A percentile compares a stretch with the other conserved stretches of the same genome.
These are phyloP conservation scores for Trichoderma atrobrunneum DNA, from an alignment of 2,329 filamentous ascomycete genomes.

Conservation along the genomic window DNA sequence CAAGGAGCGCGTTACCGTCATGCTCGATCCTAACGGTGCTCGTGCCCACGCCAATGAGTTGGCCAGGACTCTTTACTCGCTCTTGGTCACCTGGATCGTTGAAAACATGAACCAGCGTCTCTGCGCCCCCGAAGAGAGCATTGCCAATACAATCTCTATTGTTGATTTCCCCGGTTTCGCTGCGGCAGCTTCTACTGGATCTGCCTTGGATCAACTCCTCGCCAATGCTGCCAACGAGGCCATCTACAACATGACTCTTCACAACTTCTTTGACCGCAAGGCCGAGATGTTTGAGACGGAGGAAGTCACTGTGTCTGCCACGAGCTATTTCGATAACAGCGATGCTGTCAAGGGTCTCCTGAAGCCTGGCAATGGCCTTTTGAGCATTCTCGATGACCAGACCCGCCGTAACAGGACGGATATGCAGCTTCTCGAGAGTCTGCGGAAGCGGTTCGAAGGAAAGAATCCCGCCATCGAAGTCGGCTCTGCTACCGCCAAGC, in stretches of 20 bases:
- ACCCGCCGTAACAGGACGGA: slow-evolving; percentile 86
- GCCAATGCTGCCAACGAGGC: slow-evolving; percentile 93
- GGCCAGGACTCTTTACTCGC: slow-evolving; percentile 86
- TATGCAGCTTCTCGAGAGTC: slow-evolving; percentile 82
- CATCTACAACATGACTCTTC: slow-evolving; percentile 87
- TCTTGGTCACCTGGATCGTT: slow-evolving; percentile 90
- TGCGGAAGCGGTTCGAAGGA: slow-evolving; percentile 88
- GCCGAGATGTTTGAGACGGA: slow-evolving; percentile 92
- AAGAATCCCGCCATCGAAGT: slow-evolving; percentile 90
- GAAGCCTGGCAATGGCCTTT: slow-evolving; percentile 86
- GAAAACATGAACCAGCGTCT: slow-evolving; percentile 88
- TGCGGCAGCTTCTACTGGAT: slow-evolving; percentile 78
- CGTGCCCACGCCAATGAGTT: slow-evolving; percentile 91
- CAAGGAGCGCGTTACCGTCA: slow-evolving; percentile 95
- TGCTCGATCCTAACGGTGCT: slow-evolving; percentile 90
- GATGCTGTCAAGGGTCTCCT: slow-evolving; percentile 89
- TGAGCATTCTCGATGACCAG: slow-evolving; percentile 95
- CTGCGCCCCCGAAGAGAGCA: slow-evolving; percentile 81
- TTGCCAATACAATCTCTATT: slow-evolving; percentile 90
- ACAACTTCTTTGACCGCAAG: slow-evolving; percentile 94
- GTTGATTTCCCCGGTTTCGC: slow-evolving; percentile 96
- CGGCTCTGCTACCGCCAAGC: slow-evolving; percentile 67
- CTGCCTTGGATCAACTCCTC: slow-evolving; percentile 84
- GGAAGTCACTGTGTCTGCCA: slow-evolving; percentile 84
- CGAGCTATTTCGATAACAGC: slow-evolving; percentile 96